Percentiles rank a stretch among this genome's conserved stretches.
Conservation (phyloP, 108 stramenopile species). For the Cylindrotheca closterium region DNA sequence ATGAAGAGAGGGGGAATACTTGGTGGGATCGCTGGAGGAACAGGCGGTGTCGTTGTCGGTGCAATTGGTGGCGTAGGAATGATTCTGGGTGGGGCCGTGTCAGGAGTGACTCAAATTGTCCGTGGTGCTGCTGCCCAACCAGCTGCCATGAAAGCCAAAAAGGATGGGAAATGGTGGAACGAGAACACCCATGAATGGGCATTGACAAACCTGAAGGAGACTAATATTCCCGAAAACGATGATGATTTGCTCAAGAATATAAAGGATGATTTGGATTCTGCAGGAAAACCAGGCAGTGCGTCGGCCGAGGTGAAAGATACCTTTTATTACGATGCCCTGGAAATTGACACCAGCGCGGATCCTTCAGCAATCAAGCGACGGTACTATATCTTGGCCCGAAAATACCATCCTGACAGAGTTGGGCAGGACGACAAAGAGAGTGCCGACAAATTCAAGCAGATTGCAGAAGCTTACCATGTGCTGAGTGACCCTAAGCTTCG, state of each 20-base stretch:
- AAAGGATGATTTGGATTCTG: conserved; percentile 40
- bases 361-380: conserved; percentile 83
- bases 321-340: conserved; percentile 77
- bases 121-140: conserved; percentile 65
- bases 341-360: conserved; percentile 57
- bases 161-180: conserved; percentile 84
- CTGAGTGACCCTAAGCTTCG: conserved; percentile 69
- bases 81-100: conserved; percentile 21
- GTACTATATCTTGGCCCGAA: conserved; percentile 88
- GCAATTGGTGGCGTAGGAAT: conserved; percentile 33
- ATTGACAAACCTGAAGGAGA: conserved; percentile 47
- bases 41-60: conserved; percentile 22
- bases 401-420: conserved; percentile 90
- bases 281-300: conserved; percentile 9
- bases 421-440: conserved; percentile 62
- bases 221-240: conserved; percentile 60
- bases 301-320: conserved; percentile 58
- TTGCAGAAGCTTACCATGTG: conserved; percentile 84
- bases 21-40: conserved; percentile 33
- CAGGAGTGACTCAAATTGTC: conserved; percentile 36
- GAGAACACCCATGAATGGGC: conserved; percentile 65
- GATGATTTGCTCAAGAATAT: conserved; percentile 54
- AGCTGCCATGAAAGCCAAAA: conserved; percentile 52
- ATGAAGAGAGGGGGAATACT: conserved; percentile 25
- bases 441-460: conserved; percentile 75